Evolutionary conservation across 148 eudicot species (phyloP), one percentile per base, ranked within the genome.

Genomic region (Selenicereus undatus): DNA sequence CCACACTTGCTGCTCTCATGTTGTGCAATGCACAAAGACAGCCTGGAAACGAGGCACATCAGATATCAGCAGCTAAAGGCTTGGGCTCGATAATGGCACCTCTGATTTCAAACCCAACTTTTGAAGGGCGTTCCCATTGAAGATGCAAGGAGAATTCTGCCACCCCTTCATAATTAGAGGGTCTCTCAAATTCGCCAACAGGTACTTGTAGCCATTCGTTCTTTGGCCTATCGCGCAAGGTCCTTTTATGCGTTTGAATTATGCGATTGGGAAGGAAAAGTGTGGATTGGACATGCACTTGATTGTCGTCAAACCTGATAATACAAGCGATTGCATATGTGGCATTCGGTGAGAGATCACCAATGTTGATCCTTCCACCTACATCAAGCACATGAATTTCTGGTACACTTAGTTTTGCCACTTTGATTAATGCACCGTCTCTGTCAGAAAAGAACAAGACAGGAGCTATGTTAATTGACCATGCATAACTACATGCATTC

Each of bases 321-420:
- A 87, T 79, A 75, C 83, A 92, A 8, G 85, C 79, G 48, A 88
- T 88, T 81, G 86, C 75, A 42, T 92, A 91, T 20, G 52, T 16
- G 8, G 76, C 75, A 60, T 84, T 83, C 2, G 90, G 92, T 74
- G 92, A 80, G 18, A 91, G 88, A n/a, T 83, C 76, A 20, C 26
- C 54, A 1, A 70, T 85, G 78, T 82, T 56, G 56, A 92, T 64
- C 78, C 43, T 87, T 71, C 94, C 97, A 11, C 73, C 66, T 64
- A 89, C 81, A 76, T 84, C 89, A 68, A 92, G 88, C 91, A 87
- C 86, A 83, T 84, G 84, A 42, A 89, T 87, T 56, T 79, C 73
- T 32, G 16, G 13, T 24, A 5, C 27, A 42, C 77, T 76, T 66
- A 88, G 66, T 74, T 86, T 90, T 0, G 90, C 93, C 62, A 85